A percentile compares a stretch with the other conserved stretches of the same genome.
These are phyloP conservation scores for Lachnellula suecica DNA, from an alignment of 2,329 filamentous ascomycete genomes.

Conservation along the genomic window DNA sequence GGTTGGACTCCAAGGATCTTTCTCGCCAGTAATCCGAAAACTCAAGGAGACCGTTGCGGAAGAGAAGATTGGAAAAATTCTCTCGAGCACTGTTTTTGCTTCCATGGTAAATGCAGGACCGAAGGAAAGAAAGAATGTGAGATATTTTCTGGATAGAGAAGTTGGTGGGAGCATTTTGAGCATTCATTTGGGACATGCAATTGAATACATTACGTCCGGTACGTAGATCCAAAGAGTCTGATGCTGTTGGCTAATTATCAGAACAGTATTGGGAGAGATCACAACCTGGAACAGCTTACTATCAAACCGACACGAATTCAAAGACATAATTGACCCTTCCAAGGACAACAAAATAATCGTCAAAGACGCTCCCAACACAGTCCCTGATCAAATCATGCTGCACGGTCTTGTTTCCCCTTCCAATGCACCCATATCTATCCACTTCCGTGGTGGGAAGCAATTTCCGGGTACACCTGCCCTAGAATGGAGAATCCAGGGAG, in stretches of 20 bases:
- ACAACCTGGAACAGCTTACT: slow-evolving; percentile 38
- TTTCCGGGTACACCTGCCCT: slow-evolving; percentile 47
- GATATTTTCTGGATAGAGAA: slow-evolving; percentile 48
- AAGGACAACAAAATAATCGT: slow-evolving; percentile 29
- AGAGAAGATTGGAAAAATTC: slow-evolving; percentile 42
- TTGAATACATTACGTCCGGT: slow-evolving; percentile 44
- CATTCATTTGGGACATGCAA: slow-evolving; percentile 29
- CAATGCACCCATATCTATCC: slow-evolving; percentile 34
- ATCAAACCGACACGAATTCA: slow-evolving; percentile 43
- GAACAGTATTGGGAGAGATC: slow-evolving; percentile 43
- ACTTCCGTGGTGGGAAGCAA: slow-evolving; percentile 46
- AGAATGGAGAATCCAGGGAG: slow-evolving; percentile 51
- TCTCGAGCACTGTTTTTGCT: background rate
- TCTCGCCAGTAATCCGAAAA: slow-evolving; percentile 43
- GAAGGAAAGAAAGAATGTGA: slow-evolving; percentile 30
- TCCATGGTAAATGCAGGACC: slow-evolving; percentile 3
- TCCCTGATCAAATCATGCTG: slow-evolving; percentile 44
- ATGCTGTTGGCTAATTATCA: background rate
- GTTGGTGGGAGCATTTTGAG: slow-evolving; percentile 38
- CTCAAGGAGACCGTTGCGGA: slow-evolving; percentile 43
- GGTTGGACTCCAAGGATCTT: slow-evolving; percentile 51
- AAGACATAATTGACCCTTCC: slow-evolving; percentile 35
- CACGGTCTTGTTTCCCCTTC: slow-evolving; percentile 31
- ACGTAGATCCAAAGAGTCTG: background rate
- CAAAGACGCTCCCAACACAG: slow-evolving; percentile 37